Percentiles rank a stretch among this genome's conserved stretches.
These are phyloP conservation scores for Diophrys appendiculata DNA, from an alignment of 73 alveolate species.

Conservation along the genomic window DNA sequence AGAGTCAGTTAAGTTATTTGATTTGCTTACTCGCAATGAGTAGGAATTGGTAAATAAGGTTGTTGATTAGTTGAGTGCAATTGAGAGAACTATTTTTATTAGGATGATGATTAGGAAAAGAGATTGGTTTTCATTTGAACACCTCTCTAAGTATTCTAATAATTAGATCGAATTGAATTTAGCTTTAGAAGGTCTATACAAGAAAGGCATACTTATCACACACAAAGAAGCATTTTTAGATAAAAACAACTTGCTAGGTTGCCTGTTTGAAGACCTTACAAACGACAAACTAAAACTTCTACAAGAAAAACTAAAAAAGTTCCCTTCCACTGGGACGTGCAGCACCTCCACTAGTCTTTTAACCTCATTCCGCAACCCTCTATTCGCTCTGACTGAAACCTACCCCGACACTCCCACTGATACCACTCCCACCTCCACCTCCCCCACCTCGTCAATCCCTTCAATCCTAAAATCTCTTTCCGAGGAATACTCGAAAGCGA, in stretches of 20 bases:
- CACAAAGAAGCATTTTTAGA: background rate
- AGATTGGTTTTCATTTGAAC: background rate
- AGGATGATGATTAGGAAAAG: background rate
- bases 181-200: background rate
- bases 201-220: background rate
- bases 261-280: background rate
- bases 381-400: no score
- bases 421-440: no score
- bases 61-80: background rate
- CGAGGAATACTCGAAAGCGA: no score
- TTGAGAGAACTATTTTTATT: background rate
- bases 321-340: no score
- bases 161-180: background rate
- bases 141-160: no score
- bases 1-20: background rate
- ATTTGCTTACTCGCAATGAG: background rate
- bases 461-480: no score
- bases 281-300: no score
- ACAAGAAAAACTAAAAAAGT: no score
- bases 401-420: no score
- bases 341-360: no score
- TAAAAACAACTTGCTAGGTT: background rate
- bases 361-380: no score
- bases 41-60: background rate
- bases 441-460: no score